A percentile compares a stretch with the other conserved stretches of the same genome.
phyloP scores from a whole-genome alignment of 306 rosid species.

The Fragaria nilgerrensis region DNA sequence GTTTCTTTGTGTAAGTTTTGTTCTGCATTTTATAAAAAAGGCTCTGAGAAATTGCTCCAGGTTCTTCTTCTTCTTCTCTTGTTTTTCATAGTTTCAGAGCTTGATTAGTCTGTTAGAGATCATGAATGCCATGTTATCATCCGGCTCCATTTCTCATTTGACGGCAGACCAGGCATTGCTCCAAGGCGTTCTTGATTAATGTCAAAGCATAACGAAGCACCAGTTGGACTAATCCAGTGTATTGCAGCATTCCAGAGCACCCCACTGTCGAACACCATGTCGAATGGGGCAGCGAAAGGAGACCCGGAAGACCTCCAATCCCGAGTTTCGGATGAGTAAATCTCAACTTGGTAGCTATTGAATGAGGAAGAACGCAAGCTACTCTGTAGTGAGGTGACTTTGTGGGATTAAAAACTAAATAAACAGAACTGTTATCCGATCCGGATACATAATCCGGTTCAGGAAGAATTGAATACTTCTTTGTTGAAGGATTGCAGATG shows the following conservation, averaged over 20 bases:
- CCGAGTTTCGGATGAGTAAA: constrained; percentile 17
- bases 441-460: background rate
- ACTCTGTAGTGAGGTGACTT: constrained; percentile 29
- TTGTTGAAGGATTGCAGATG: constrained; percentile 26
- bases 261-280: constrained; percentile 16
- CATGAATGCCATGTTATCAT: too few species aligned
- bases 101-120: too few species aligned
- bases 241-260: constrained; percentile 34
- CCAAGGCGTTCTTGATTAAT: constrained; percentile 8
- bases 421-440: background rate
- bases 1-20: too few species aligned
- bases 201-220: constrained; percentile 17
- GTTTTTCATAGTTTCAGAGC: too few species aligned
- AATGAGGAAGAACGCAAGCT: background rate
- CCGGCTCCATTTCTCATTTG: constrained; percentile 7
- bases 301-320: constrained; percentile 20
- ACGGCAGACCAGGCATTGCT: constrained; percentile 21
- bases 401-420: constrained; percentile 20
- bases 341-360: constrained; percentile 15
- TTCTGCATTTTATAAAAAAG: too few species aligned
- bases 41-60: too few species aligned
- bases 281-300: background rate
- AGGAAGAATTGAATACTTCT: constrained; percentile 6
- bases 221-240: constrained; percentile 26
- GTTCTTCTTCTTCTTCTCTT: too few species aligned